Base-by-base conservation (phyloP, 306 rosid species). In the Lathyrus tuberosus region DNA sequence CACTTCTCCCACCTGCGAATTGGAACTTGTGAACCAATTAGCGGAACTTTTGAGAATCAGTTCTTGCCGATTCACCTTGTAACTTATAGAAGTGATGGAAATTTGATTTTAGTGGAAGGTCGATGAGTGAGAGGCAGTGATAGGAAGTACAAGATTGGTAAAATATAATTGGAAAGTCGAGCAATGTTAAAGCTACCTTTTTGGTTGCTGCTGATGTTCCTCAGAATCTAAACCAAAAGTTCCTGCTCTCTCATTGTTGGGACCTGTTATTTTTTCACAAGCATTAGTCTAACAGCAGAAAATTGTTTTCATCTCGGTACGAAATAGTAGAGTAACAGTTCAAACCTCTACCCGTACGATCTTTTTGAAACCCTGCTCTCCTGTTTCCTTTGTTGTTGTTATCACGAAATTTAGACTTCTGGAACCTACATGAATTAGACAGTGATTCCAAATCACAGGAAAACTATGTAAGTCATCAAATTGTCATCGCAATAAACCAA, bases 331-430 rank as follows among this genome's bases (percentile, higher is more conserved):
- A 78, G 56, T n/a, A n/a, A n/a, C n/a, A n/a, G n/a, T 74, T 75
- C 87, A 69, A 67, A 88, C 99, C 97, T 86, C 80, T 87, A 74
- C 87, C 83, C 38, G 46, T 73, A 53, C 43, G 77, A 40, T 74
- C 82, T 3, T 77, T 78, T 58, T 78, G 80, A 77, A 61, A 77
- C 65, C 76, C 77, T 22, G 30, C 63, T 76, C 75, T 85, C 69
- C 67, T 81, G 57, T 81, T 85, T 40, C 83, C 88, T 68, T 80
- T 77, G 74, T 84, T 84, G 72, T 3, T 84, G 72, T 3, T 62
- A 62, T 69, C 88, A 77, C 58, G 85, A 63, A 76, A 80, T 76
- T 84, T 89, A 57, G 87, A 76, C 89, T 86, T 86, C 79, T 86
- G 96, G 70, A 80, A 88, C 79, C 97, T 89, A 77, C 79, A 84